Base-by-base conservation (phyloP, 2,329 filamentous ascomycete species). In the Fusarium humuli region DNA sequence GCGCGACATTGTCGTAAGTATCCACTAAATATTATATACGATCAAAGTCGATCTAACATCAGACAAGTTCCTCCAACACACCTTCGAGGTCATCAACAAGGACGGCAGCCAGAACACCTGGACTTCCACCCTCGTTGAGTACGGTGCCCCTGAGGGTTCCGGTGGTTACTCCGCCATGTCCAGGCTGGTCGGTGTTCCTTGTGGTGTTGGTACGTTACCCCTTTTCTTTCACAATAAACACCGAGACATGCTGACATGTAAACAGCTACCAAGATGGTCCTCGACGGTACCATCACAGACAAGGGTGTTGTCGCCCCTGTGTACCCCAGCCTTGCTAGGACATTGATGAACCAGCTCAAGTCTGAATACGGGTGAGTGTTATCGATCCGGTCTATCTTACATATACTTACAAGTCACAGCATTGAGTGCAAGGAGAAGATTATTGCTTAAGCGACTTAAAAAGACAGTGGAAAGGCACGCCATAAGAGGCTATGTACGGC, bases 101-200 rank as follows among this genome's bases (percentile, higher is more conserved):
- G 73, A 93, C 97, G 73, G 92, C 90, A 91, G 81, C 92, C 88
- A 87, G 79, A 90, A 97, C 84, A 94, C 90, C 46, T 86, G 91
- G 69, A 94, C 92, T 25, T 93, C 91, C 44, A 97, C 94, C 2
- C 88, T 98, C 18, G 86, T 85, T 77, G 93, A 97, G 79, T 95
- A 97, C 81, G 94, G 94, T 79, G 90, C 90, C 76, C 91, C 92
- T 61, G 86, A 88, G 72, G 92, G 92, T 34, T 91, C 92, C 57
- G 86, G 88, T 73, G 92, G 92, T 37, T 97, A 95, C 84, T 91
- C 87, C 6, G 89, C 92, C 73, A 97, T 97, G 94, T 93, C 92
- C 47, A 92, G 90, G 81, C 81, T 94, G 45, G 93, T 97, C 58
- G 93, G 93, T 77, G 85, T 94, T 7, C 92, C 92, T 7, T 83